Evolutionary conservation across 139 green algal species (phyloP).

Genomic region (Volvox africanus): DNA sequence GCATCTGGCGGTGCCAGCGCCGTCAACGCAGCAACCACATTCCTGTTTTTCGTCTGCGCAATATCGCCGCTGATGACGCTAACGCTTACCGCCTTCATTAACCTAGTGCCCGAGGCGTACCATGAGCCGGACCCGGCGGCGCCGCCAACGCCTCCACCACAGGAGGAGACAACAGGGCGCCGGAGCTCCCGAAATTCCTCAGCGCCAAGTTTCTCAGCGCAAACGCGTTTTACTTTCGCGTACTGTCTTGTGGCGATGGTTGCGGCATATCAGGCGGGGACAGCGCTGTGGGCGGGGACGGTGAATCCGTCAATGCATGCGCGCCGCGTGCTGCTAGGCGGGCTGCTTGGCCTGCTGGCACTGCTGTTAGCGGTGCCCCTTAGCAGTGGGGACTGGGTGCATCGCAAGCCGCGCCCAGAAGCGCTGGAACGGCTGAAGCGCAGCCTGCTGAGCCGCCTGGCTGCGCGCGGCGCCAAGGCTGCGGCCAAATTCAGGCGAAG

Average conservation of each 20-base stretch:
- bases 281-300: constrained; percentile 32
- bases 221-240: constrained; percentile 46
- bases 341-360: constrained; percentile 63
- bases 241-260: constrained; percentile 63
- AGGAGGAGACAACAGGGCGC: not conserved
- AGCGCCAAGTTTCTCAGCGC: constrained; percentile 20
- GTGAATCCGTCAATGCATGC: not conserved
- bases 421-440: constrained; percentile 21
- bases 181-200: not conserved
- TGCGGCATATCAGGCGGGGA: constrained; percentile 67
- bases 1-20: not conserved
- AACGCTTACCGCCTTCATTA: constrained; percentile 60
- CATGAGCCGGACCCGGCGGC: constrained; percentile 15
- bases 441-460: not conserved
- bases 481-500: not conserved
- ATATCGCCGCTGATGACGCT: constrained; percentile 50
- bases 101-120: constrained; percentile 63
- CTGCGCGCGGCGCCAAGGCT: not conserved
- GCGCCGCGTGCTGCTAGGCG: constrained; percentile 5
- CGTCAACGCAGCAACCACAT: constrained; percentile 32
- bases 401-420: constrained; percentile 31
- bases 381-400: constrained; percentile 31
- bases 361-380: constrained; percentile 61
- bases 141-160: not conserved
- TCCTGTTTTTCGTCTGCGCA: constrained; percentile 74